Evolutionary conservation across 371 early-diverging fungal genomes (phyloP).

Genomic region (Smittium mucronatum): DNA sequence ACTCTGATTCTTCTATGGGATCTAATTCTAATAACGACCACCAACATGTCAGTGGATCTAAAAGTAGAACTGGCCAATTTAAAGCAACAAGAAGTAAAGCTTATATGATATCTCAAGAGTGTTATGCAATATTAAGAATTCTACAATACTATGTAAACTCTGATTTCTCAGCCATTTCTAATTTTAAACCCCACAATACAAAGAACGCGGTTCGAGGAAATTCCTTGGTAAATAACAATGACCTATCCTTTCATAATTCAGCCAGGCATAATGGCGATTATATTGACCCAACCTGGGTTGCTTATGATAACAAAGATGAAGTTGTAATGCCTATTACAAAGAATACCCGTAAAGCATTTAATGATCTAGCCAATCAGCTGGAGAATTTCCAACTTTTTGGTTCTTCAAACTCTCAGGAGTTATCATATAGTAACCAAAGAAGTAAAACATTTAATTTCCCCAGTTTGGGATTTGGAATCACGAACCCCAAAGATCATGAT

Average conservation of each 20-base stretch:
- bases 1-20: not conserved
- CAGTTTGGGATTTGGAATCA: no score
- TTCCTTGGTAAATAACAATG: not conserved
- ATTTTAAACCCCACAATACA: not conserved
- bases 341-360: not conserved
- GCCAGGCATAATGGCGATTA: not conserved
- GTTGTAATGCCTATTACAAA: not conserved
- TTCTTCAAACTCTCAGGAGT: no score
- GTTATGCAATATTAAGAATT: slow-evolving; percentile 1
- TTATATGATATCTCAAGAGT: slow-evolving; percentile 5
- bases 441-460: no score
- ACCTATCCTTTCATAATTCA: not conserved
- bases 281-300: not conserved
- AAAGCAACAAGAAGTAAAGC: not conserved
- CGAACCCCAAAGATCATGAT: no score
- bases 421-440: no score
- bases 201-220: not conserved
- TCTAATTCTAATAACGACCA: not conserved
- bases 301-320: slow-evolving; percentile 5
- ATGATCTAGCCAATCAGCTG: not conserved
- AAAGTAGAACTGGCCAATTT: not conserved
- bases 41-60: not conserved
- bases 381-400: not conserved
- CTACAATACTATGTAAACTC: not conserved
- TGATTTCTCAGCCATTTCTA: not conserved